phyloP scores from a whole-genome alignment of 2,329 filamentous ascomycete species.

The Xylaria sp. region DNA sequence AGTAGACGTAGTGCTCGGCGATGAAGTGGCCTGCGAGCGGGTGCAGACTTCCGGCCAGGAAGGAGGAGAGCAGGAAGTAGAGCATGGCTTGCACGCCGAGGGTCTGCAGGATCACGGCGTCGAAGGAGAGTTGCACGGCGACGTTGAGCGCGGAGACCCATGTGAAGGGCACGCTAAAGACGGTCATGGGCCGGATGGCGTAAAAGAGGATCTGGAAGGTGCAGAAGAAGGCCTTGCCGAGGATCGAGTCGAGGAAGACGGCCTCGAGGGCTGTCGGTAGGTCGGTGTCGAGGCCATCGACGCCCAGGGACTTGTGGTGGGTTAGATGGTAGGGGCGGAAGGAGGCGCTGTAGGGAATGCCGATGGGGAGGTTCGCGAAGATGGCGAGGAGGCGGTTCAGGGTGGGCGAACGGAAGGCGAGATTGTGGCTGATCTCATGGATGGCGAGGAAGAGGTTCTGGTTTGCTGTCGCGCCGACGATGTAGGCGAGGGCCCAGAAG shows the following conservation, averaged over 20 bases:
- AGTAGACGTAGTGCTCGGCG: conserved; percentile 89
- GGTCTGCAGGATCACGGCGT: conserved; percentile 59
- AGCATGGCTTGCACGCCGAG: conserved; percentile 61
- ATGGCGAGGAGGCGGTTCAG: conserved; percentile 85
- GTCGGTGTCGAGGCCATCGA: conserved; percentile 93
- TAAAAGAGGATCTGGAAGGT: conserved; percentile 99
- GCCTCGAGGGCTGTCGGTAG: conserved; percentile 89
- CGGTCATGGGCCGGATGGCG: conserved; percentile 88
- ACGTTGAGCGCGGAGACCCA: conserved; percentile 81
- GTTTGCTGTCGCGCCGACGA: conserved; percentile 91
- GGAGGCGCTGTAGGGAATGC: conserved; percentile 89
- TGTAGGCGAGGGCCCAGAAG: conserved; percentile 83
- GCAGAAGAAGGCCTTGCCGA: conserved; percentile 97
- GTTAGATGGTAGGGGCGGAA: conserved; percentile 98
- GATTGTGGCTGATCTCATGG: conserved; percentile 97
- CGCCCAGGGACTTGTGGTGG: conserved; percentile 96
- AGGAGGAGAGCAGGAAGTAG: conserved; percentile 84
- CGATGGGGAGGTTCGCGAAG: conserved; percentile 92
- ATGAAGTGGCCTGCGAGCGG: conserved; percentile 97
- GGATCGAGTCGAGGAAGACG: conserved; percentile 85
- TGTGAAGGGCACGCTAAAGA: conserved; percentile 86
- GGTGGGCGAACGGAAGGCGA: conserved; percentile 77
- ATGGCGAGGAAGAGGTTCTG: conserved; percentile 98
- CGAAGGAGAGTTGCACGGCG: conserved; percentile 68
- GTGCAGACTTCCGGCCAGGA: conserved; percentile 89